A percentile compares a stretch with the other conserved stretches of the same genome.
Evolutionary conservation across 768 basidiomycete species (phyloP).

Genomic region (Serendipita indica): DNA sequence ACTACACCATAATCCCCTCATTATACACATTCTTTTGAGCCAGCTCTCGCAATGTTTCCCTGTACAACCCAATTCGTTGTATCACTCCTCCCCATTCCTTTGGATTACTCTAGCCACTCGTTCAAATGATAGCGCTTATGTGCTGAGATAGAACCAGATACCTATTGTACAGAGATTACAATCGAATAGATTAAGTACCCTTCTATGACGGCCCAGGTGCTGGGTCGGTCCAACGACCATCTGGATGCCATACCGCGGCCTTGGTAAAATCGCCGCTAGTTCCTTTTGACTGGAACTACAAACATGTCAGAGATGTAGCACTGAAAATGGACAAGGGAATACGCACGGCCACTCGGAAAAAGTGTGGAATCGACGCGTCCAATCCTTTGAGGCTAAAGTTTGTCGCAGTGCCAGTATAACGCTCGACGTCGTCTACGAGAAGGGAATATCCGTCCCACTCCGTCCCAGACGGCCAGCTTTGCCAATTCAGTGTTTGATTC

Average conservation of each 20-base stretch:
- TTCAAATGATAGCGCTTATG: background rate
- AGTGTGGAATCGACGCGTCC: conserved; percentile 47
- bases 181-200: too few relatives aligned
- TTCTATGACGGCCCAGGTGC: conserved; percentile 45
- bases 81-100: too few relatives aligned
- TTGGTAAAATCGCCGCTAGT: conserved; percentile 59
- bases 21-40: background rate
- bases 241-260: conserved; percentile 59
- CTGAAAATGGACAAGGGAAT: conserved; percentile 6
- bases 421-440: conserved; percentile 75
- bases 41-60: background rate
- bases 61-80: too few relatives aligned
- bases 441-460: conserved; percentile 67
- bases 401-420: conserved; percentile 52
- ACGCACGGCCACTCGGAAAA: conserved; percentile 68
- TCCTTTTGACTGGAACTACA: conserved; percentile 20
- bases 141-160: background rate
- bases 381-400: conserved; percentile 58
- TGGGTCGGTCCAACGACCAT: conserved; percentile 72
- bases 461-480: conserved; percentile 25
- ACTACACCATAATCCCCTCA: background rate
- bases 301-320: conserved; percentile 3
- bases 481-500: conserved; percentile 47
- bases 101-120: background rate
- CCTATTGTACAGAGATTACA: background rate